A percentile compares a stretch with the other conserved stretches of the same genome.
Evolutionary conservation across 2,329 filamentous ascomycete species (phyloP).

Genomic region (Chrysoporthe puriensis): DNA sequence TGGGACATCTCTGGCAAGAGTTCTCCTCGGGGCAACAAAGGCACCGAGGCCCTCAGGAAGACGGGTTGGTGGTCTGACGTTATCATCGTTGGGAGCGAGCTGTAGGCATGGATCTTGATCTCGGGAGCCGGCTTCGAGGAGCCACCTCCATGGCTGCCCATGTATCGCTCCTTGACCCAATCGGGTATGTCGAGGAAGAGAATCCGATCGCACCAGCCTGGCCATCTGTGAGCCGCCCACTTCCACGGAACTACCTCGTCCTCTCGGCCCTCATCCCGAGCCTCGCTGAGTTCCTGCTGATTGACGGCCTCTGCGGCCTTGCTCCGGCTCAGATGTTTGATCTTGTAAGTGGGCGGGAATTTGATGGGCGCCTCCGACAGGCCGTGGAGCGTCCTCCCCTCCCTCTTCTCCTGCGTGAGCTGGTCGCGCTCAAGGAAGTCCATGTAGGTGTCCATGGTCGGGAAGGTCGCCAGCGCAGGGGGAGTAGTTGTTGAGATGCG

Average conservation of each 20-base stretch:
- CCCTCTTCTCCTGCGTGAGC: conserved; percentile 70
- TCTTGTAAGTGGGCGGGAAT: conserved; percentile 97
- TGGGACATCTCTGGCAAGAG: conserved; percentile 39
- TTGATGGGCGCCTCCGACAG: conserved; percentile 72
- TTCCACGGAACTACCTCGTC: conserved; percentile 57
- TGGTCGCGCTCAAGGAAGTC: conserved; percentile 77
- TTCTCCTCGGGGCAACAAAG: conserved; percentile 53
- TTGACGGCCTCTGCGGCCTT: conserved; percentile 36
- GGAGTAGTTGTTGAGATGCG: conserved; percentile 75
- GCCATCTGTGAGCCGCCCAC: conserved; percentile 84
- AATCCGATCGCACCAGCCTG: conserved; percentile 92
- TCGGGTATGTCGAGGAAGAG: conserved; percentile 70
- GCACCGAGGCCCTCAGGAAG: conserved; percentile 69
- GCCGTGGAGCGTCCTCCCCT: conserved; percentile 75
- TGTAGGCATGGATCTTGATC: conserved; percentile 67
- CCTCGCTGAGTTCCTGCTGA: conserved; percentile 30
- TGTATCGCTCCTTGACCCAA: conserved; percentile 46
- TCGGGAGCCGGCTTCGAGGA: conserved; percentile 16
- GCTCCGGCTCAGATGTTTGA: conserved; percentile 52
- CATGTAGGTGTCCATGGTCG: conserved; percentile 55
- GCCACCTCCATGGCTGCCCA: conserved; percentile 30
- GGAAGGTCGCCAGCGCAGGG: conserved; percentile 64
- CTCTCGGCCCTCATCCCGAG: conserved; percentile 33
- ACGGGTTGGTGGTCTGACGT: conserved; percentile 90
- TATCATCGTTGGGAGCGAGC: conserved; percentile 75